Conservation (phyloP, 1,284 basidiomycete genomes). For the Pseudozyma hubeiensis region DNA sequence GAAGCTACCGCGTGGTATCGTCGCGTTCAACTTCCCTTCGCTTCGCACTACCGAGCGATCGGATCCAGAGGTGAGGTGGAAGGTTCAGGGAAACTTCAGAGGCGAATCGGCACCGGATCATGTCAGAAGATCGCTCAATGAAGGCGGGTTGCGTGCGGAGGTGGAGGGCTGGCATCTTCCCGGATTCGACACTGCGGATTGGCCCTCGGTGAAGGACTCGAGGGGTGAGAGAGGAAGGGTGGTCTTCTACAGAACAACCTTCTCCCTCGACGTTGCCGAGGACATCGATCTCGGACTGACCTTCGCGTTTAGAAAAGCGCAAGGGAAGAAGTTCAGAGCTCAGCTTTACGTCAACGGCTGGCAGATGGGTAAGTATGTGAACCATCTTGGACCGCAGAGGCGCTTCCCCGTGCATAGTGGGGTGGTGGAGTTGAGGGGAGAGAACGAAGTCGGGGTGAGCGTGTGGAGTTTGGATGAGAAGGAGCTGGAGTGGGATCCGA, state of each 20-base stretch:
- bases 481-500: slow-evolving; percentile 29
- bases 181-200: slow-evolving; percentile 76
- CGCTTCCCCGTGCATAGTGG: slow-evolving; percentile 47
- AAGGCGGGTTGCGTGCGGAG: slow-evolving; percentile 83
- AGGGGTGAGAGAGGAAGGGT: slow-evolving; percentile 72
- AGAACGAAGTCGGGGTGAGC: slow-evolving; percentile 41
- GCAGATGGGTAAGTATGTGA: slow-evolving; percentile 57
- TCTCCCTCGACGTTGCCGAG: slow-evolving; percentile 72
- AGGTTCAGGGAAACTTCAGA: slow-evolving; percentile 82
- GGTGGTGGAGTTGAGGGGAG: slow-evolving; percentile 31
- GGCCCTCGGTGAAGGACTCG: slow-evolving; percentile 72
- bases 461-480: slow-evolving; percentile 39
- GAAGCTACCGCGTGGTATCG: slow-evolving; percentile 81
- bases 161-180: slow-evolving; percentile 84
- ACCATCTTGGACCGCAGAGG: slow-evolving; percentile 43
- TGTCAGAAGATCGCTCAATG: slow-evolving; percentile 78
- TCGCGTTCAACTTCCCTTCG: slow-evolving; percentile 73
- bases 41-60: slow-evolving; percentile 32
- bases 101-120: slow-evolving; percentile 82
- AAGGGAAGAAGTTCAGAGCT: slow-evolving; percentile 5
- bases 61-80: slow-evolving; percentile 75
- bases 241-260: slow-evolving; percentile 79
- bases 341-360: slow-evolving; percentile 63
- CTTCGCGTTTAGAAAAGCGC: slow-evolving; percentile 15
- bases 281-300: slow-evolving; percentile 33